phyloP scores from a whole-genome alignment of 306 rosid species.

The Arachis hypogaea region DNA sequence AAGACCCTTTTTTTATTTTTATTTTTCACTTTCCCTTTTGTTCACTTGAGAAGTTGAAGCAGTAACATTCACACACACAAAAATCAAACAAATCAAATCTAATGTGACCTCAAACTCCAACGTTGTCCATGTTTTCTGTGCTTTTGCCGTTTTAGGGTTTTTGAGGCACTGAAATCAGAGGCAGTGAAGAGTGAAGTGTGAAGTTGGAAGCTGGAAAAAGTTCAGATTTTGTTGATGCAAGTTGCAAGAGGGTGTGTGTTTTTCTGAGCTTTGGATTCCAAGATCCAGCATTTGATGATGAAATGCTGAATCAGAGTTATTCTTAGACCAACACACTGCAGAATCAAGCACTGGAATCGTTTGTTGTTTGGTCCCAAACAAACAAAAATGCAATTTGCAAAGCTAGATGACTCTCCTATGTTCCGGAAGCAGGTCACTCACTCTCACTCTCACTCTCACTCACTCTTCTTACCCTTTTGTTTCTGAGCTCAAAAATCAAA shows the following conservation, averaged over 20 bases:
- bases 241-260: conserved; percentile 29
- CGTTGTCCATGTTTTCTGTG: conserved; percentile 32
- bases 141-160: conserved; percentile 40
- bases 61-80: conserved; percentile 11
- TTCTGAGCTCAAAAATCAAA: neutral
- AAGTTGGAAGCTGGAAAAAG: neutral
- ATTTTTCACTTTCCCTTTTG: conserved; percentile 13
- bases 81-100: conserved; percentile 33
- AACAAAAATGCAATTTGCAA: conserved; percentile 87
- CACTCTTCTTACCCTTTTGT: conserved; percentile 1
- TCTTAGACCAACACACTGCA: conserved; percentile 26
- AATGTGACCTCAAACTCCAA: conserved; percentile 39
- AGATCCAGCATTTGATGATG: conserved; percentile 48
- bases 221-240: neutral
- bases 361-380: neutral
- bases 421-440: conserved; percentile 95
- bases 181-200: neutral
- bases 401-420: conserved; percentile 99
- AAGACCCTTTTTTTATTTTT: neutral
- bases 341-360: conserved; percentile 1
- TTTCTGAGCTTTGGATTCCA: conserved; percentile 7
- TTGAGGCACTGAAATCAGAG: conserved; percentile 8
- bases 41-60: neutral
- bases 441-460: neutral
- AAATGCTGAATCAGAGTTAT: conserved; percentile 32